Base-by-base conservation (phyloP, 495 filamentous ascomycete species). In the Neurospora pannonica region DNA sequence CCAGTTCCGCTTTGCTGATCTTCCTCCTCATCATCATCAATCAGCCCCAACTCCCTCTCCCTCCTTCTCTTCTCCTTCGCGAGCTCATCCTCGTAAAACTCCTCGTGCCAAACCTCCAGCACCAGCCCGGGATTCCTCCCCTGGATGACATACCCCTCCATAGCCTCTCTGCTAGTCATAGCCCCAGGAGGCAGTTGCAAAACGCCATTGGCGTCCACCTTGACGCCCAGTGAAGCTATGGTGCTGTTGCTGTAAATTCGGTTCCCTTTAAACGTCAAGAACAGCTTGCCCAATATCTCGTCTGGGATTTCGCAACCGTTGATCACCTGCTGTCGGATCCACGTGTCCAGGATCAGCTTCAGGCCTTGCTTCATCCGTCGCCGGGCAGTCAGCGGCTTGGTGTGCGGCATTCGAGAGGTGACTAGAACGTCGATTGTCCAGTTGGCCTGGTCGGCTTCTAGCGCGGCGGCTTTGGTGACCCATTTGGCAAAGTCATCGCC, bases 261-360 rank as follows among this genome's bases (percentile, higher is more conserved):
- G 69, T 89, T 89, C 9, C 89, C 88, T 71, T 89, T 91, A 92
- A 94, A 97, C 3, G 92, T 95, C 19, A 98, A 81, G 76, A 94
- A 92, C 10, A 97, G 83, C 8, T 83, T 78, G 31, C 81, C 80
- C n/a, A 46, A 71, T 0, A 70, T 48, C 3, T 76, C 74, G 1
- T 71, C 40, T n/a, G 71, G 36, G 13, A 78, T 62, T 0, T 54
- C 34, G 10, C 76, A n/a, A 4, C 54, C 17, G 15, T 40, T 21
- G 31, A n/a, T 40, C n/a, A 4, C 42, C 28, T 77, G 71, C 13
- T 54, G 54, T 2, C 9, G 21, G 40, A 79, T 38, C 77, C 77
- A 82, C 1, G 72, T 75, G 4, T 73, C 46, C 1, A 79, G 43
- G 0, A 82, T 39, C 3, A 80, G 19, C 19, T 72, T 71, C 13